Evolutionary conservation across 2,329 filamentous ascomycete genomes (phyloP), one percentile per base, ranked within the genome.

Genomic region (Ilyonectria robusta): DNA sequence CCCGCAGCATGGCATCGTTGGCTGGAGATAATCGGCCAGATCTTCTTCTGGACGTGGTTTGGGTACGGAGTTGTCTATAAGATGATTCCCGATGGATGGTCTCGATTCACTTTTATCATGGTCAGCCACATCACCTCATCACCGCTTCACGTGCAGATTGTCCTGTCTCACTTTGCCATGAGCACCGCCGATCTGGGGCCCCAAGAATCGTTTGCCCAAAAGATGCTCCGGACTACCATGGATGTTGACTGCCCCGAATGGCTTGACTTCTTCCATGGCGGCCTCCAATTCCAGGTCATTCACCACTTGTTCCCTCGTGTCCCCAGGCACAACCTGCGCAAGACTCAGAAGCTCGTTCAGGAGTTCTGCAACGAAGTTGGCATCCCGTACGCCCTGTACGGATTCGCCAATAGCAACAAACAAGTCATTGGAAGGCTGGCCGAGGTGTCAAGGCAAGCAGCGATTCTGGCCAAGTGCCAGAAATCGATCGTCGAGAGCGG

Each of bases 191-290:
- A 97, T 75, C 85, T 97, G 13, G 95, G 95, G 0, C 90, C 92
- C 1, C 86, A 91, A 58, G 94, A 97, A 79, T 96, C 93, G 0
- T 97, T 97, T 79, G 90, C 94, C 1, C 94, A 97, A 81, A 93
- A 92, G 79, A 96, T 97, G 92, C 86, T 97, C 51, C 91, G 95
- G 72, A 97, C 94, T 1, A 97, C 94, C 13, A 97, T 97, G 94
- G 94, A 97, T 70, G 91, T 97, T 23, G 94, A 96, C 78, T 97
- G 94, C 77, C 93, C 94, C 1, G 85, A 87, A 13, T 97, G 94
- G 94, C 85, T 97, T 13, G 94, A 97, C 78, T 97, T 94, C 78
- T 88, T 97, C 80, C 94, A 97, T 74, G 94, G 94, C 23, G 94
- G 94, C 4, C 83, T 97, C 68, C 94, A 97, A 79, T 97, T 97